Conservation (phyloP, 345 rosid species). For the Salix suchowensis region DNA sequence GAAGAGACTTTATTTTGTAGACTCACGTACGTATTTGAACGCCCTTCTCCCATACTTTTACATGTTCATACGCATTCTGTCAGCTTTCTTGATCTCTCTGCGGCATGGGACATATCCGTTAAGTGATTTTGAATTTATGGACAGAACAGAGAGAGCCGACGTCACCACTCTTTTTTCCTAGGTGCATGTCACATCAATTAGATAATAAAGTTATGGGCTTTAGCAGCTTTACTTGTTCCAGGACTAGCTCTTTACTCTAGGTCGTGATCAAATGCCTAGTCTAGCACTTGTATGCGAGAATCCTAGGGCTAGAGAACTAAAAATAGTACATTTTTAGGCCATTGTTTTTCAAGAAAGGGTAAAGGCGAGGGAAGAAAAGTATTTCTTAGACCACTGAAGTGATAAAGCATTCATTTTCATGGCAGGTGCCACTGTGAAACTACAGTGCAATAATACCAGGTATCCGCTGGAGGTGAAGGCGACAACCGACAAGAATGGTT, state of each 20-base stretch:
- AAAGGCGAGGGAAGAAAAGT: not conserved
- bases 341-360: not conserved
- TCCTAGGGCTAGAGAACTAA: not conserved
- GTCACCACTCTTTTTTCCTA: not conserved
- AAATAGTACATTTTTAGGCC: no score
- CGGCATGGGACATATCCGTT: not conserved
- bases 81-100: not conserved
- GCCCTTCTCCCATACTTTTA: not conserved
- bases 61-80: not conserved
- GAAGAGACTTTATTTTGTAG: no score
- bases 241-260: not conserved
- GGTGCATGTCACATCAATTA: not conserved
- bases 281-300: not conserved
- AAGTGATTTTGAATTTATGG: not conserved
- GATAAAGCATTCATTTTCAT: not conserved
- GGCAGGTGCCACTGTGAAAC: conserved; percentile 64
- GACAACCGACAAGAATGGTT: conserved; percentile 75
- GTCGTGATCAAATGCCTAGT: not conserved
- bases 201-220: not conserved
- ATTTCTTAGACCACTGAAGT: not conserved
- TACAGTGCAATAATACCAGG: conserved; percentile 63
- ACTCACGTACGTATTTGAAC: not conserved
- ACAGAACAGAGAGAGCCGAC: not conserved
- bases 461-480: conserved; percentile 21
- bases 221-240: not conserved